Evolutionary conservation across 306 rosid species (phyloP).

Genomic region (Pyrus bretschneideri): DNA sequence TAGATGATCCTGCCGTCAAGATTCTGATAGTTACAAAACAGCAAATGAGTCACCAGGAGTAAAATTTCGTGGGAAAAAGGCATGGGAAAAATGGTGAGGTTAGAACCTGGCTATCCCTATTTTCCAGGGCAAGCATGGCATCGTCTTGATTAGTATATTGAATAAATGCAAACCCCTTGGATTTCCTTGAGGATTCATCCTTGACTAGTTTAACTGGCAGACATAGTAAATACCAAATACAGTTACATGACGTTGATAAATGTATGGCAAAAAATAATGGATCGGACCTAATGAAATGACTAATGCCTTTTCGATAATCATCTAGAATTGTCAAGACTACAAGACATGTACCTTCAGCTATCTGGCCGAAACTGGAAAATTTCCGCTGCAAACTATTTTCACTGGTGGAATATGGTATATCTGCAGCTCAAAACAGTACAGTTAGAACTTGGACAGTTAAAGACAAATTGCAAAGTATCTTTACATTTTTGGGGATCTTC

Average conservation of each 20-base stretch:
- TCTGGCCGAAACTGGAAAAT: constrained; percentile 73
- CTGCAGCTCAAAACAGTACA: constrained; percentile 36
- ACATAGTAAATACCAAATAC: constrained; percentile 3
- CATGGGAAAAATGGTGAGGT: neutral
- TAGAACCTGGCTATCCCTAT: constrained; percentile 79
- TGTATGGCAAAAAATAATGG: neutral
- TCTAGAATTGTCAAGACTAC: neutral
- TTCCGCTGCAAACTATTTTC: constrained; percentile 55
- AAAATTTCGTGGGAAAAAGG: neutral
- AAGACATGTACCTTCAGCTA: constrained; percentile 64
- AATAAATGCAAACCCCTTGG: constrained; percentile 83
- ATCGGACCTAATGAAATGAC: neutral
- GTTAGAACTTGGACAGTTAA: constrained; percentile 4
- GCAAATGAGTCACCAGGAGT: constrained; percentile 5
- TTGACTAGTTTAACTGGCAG: constrained; percentile 55
- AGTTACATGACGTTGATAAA: neutral
- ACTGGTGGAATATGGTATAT: constrained; percentile 65
- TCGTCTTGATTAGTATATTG: constrained; percentile 70
- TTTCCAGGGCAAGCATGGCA: constrained; percentile 81
- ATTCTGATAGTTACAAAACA: constrained; percentile 26
- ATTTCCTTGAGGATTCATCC: constrained; percentile 43
- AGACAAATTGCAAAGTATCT: neutral
- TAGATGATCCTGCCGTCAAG: constrained; percentile 55
- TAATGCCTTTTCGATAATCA: neutral
- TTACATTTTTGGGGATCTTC: neutral